Base-by-base conservation (phyloP, 163 green algal species). In the Trebouxia gelatinosa region DNA sequence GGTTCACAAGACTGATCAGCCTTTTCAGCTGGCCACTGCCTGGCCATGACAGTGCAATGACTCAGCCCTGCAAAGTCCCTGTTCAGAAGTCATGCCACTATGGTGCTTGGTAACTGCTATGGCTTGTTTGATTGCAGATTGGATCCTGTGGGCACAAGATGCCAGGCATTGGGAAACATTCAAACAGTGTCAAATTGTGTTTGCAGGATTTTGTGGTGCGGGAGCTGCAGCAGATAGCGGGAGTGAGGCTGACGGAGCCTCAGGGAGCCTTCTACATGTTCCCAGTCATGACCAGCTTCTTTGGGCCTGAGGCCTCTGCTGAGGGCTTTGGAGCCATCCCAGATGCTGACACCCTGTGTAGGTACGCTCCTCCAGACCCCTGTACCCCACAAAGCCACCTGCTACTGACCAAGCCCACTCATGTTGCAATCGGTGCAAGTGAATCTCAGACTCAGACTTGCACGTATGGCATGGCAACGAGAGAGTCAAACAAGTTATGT, bases 191-290 rank as follows among this genome's bases (percentile, higher is more conserved):
- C n/a, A n/a, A n/a, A n/a, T n/a, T n/a, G n/a, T 35, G 17, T 51
- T 11, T 61, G 70, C 88, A 92, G 81, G 90, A 97, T 75, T 95
- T 91, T 78, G 90, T 98, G 9, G 85, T 90, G 6, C 71, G 80
- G 38, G 84, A 88, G 51, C 86, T 98, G 61, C 80, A 82, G 62
- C 79, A 79, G 46, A 96, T 97, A 40, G 78, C 80, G 3, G 93
- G 93, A 23, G 80, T 97, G 2, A 85, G 83, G 26, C 80, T 97
- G 37, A 84, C 81, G 1, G 80, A 87, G 48, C 93, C 92, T 0
- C 40, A 89, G 67, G 94, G 94, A 13, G 96, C 96, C 7, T 99
- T 99, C 79, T 99, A 99, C 78, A 89, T 94, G 50, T 88, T 99
- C 34, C 95, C 94, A 19, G 92, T 98, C 75, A 90, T 98, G 80